phyloP scores from a whole-genome alignment of 2,329 filamentous ascomycete species.

The Drechslerella coelobrocha region DNA sequence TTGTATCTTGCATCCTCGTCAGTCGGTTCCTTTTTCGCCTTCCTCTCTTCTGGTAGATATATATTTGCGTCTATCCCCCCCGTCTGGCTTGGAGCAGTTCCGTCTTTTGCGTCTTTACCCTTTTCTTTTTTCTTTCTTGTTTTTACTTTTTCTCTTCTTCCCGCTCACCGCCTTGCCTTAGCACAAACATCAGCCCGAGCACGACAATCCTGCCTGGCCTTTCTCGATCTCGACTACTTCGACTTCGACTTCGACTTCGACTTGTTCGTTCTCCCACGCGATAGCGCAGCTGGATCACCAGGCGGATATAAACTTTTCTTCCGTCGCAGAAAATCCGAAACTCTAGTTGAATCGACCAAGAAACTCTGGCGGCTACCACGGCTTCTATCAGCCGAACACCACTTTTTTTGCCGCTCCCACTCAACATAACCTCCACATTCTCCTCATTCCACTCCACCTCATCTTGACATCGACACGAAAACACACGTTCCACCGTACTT shows the following conservation, averaged over 20 bases:
- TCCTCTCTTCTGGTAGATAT: not conserved
- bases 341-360: slow-evolving; percentile 35
- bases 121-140: not conserved
- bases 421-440: not conserved
- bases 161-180: not conserved
- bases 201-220: not conserved
- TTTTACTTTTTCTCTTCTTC: not conserved
- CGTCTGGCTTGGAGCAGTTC: too few relatives aligned
- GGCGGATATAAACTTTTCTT: slow-evolving; percentile 42
- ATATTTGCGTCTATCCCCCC: too few relatives aligned
- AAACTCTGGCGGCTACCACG: not conserved
- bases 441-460: not conserved
- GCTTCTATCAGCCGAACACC: not conserved
- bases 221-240: too few relatives aligned
- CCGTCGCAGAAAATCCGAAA: slow-evolving; percentile 34
- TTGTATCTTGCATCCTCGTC: slow-evolving; percentile 12
- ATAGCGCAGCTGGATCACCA: not conserved
- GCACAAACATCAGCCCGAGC: not conserved
- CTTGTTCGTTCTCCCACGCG: not conserved
- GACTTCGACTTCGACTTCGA: too few relatives aligned
- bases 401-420: not conserved
- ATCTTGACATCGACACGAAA: not conserved
- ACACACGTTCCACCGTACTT: not conserved
- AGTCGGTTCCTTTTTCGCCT: slow-evolving; percentile 5
- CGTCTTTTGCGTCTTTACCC: too few relatives aligned